phyloP scores from a whole-genome alignment of 2,329 filamentous ascomycete genomes.

The Myriosclerotinia curreyana region DNA sequence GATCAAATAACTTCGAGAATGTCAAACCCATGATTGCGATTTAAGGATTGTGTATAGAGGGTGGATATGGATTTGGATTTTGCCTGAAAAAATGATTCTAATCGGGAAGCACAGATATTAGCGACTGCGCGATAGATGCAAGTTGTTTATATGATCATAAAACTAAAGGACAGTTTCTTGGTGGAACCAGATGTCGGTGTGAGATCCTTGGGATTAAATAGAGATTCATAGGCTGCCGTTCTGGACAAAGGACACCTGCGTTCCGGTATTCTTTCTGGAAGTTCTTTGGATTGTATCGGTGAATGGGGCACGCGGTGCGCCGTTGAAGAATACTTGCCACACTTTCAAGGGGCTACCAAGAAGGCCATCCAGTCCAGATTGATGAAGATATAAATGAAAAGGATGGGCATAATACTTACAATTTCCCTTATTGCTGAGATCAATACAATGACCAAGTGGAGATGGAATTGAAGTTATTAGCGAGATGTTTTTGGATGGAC shows the following conservation, averaged over 20 bases:
- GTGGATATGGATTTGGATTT: conserved; percentile 40
- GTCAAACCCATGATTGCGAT: conserved; percentile 91
- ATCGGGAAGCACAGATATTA: conserved; percentile 25
- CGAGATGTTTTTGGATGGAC: conserved; percentile 22
- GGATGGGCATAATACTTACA: conserved; percentile 32
- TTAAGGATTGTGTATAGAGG: conserved; percentile 35
- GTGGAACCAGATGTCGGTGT: conserved; percentile 24
- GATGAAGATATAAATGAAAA: conserved; percentile 13
- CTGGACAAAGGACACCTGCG: conserved; percentile 20
- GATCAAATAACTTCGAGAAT: conserved; percentile 94
- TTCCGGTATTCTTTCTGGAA: conserved; percentile 7
- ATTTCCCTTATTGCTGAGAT: conserved; percentile 27
- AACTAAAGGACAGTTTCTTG: conserved; percentile 34
- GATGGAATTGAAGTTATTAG: conserved; percentile 28
- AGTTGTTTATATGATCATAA: conserved; percentile 27
- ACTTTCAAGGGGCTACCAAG: conserved; percentile 14
- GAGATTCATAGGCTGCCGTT: conserved; percentile 31
- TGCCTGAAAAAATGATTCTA: conserved; percentile 31
- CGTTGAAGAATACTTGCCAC: conserved; percentile 22
- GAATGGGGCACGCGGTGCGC: conserved; percentile 17
- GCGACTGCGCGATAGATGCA: conserved; percentile 19
- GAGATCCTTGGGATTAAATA: conserved; percentile 22
- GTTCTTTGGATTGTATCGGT: conserved; percentile 22
- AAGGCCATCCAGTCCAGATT: neutral
- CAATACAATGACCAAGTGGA: conserved; percentile 35